Evolutionary conservation across 2,329 filamentous ascomycete species (phyloP), one percentile per base, ranked within the genome.

Genomic region (Fusarium equiseti): DNA sequence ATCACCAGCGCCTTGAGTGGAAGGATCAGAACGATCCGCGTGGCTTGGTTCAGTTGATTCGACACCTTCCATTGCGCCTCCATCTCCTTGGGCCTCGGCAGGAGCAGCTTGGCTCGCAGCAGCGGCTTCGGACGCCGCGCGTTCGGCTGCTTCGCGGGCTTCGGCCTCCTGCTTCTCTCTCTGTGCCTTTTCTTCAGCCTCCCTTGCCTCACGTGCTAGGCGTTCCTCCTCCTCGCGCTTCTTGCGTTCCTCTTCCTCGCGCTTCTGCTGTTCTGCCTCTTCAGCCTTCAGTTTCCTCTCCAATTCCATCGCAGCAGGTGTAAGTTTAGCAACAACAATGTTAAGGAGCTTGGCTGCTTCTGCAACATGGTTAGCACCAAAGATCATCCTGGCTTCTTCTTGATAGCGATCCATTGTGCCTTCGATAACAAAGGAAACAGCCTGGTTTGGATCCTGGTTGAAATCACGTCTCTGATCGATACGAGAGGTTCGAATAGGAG

Each of bases 331-430:
- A 43, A 94, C 84, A 27, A 99, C 87, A 4, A 89, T 87, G 71
- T 88, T 91, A 69, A 91, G 82, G 18, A 97, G 85, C 65, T 88
- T 85, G 4, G 90, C 87, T 77, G 92, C 92, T 51, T 97, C 94
- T 6, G 88, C 78, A 55, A 67, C 60, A 51, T 91, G 87, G 51
- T 82, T 85, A 24, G 84, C 81, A 27, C 92, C 92, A 79, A 96
- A 98, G 1, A 98, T 86, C 79, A 99, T 90, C 69, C 91, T 90
- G 11, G 94, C 91, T 79, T 98, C 97, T 77, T 98, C 94, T 77
- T 92, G 89, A 91, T 97, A 99, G 66, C 96, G 91, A 56, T 87
- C 86, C 59, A 87, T 84, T 2, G 96, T 98, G 11, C 88, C 85
- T 40, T 89, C 88, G 11, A 93, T 86, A 22, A 86, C 83, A 78